Base-by-base conservation (phyloP, 1,139 yeast species). In the Taphrina betulina region DNA sequence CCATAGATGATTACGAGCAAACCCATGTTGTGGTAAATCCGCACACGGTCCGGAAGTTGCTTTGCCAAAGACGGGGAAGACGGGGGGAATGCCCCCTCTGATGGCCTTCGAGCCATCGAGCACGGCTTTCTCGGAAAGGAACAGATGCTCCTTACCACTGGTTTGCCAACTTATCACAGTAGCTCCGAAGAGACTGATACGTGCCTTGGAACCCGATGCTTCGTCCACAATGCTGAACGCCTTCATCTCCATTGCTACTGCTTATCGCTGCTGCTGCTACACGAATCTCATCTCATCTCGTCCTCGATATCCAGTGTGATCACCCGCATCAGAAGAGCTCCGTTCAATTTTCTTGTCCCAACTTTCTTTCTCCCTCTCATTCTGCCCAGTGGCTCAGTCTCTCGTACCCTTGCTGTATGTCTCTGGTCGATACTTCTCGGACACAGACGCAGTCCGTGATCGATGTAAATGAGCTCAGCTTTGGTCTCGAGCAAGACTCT, bases 41-140 rank as follows among this genome's bases (percentile, higher is more conserved):
- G 71, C 68, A 5, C 75, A 70, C 36, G 74, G 71, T 0, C 74
- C 73, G 62, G 75, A 69, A 61, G 76, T 63, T 22, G 82, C 78
- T 68, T 86, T 88, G 59, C 98, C 97, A 70, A 92, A 92, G 5
- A 89, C 83, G 60, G 62, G 37, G 14, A 43, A 35, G 19, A 46
- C 48, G 28, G 92, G 75, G 10, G 98, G 98, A 56, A 92, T 86
- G 51, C 98, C 98, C 60, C 98, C 98, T 67, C 98, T 79, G 23
- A 92, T 96, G 0, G 97, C 94, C 68, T 85, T 86, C 50, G 90
- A 72, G 2, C 96, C 96, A 66, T 92, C 97, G 61, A 90, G 73
- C 64, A 82, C 80, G 53, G 97, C 96, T 41, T 80, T 92, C 12
- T 74, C 71, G 7, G 85, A 79, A 23, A 74, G 68, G 83, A 85